phyloP scores from a whole-genome alignment of 2,329 filamentous ascomycete genomes.

The Metarhizium robertsii region DNA sequence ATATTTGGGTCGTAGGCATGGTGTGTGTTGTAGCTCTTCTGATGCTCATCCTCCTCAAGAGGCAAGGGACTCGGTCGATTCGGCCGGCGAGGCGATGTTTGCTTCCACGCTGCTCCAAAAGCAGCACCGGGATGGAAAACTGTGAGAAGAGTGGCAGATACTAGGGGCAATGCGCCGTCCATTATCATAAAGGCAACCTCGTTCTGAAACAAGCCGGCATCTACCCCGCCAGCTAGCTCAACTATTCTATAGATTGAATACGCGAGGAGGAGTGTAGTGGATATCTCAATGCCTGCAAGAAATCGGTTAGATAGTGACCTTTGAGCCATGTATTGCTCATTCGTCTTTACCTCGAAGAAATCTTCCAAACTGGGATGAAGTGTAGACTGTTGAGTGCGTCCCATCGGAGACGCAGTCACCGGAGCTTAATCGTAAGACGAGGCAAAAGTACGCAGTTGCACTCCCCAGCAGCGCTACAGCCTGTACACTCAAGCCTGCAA shows the following conservation, averaged over 20 bases:
- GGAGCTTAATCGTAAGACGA: conserved; percentile 28
- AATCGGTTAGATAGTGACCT: neutral
- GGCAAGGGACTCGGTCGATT: conserved; percentile 12
- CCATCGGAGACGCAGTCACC: conserved; percentile 28
- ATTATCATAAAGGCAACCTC: conserved; percentile 28
- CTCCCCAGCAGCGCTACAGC: conserved; percentile 29
- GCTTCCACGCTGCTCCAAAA: conserved; percentile 30
- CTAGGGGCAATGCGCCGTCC: conserved; percentile 30
- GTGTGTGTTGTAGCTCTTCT: conserved; percentile 15
- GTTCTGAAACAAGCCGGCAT: conserved; percentile 26
- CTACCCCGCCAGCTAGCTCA: conserved; percentile 27
- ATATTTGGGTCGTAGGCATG: conserved; percentile 25
- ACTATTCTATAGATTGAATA: conserved; percentile 32
- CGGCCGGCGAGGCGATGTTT: conserved; percentile 23
- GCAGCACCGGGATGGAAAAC: conserved; percentile 27
- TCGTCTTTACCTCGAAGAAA: conserved; percentile 32
- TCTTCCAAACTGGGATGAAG: conserved; percentile 30
- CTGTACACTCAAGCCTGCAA: conserved; percentile 36
- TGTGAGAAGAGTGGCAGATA: conserved; percentile 25
- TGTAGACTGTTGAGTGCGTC: conserved; percentile 30
- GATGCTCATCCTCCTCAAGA: conserved; percentile 5
- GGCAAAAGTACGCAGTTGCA: conserved; percentile 28
- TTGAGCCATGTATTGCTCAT: neutral
- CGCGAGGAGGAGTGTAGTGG: conserved; percentile 26
- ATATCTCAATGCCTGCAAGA: conserved; percentile 25